Conservation (phyloP, 2,329 filamentous ascomycete species). For the Cyphellophora europaea region DNA sequence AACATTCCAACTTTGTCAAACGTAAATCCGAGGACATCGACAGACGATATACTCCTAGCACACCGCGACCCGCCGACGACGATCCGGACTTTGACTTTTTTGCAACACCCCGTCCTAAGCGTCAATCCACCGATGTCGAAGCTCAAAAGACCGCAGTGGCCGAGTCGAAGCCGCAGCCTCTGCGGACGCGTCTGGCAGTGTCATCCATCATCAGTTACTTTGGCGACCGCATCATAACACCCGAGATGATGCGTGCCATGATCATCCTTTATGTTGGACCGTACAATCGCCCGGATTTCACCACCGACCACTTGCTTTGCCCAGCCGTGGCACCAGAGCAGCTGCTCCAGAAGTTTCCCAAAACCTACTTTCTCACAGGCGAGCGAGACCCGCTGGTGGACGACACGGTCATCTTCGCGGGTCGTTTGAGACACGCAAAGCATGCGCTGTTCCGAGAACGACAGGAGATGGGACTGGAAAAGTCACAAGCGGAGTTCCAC, state of each 20-base stretch:
- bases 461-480: constrained; percentile 47
- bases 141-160: constrained; percentile 26
- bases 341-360: constrained; percentile 78
- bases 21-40: constrained; percentile 68
- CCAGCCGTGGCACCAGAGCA: constrained; percentile 82
- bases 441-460: constrained; percentile 46
- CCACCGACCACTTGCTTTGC: constrained; percentile 80
- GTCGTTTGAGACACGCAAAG: constrained; percentile 73
- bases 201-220: constrained; percentile 98
- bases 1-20: constrained; percentile 59
- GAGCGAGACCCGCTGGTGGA: constrained; percentile 93
- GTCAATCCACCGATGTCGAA: constrained; percentile 21
- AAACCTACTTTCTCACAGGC: constrained; percentile 87
- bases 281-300: constrained; percentile 86
- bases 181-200: constrained; percentile 83
- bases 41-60: constrained; percentile 61
- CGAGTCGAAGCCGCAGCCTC: constrained; percentile 33
- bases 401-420: constrained; percentile 93
- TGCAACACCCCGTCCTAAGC: constrained; percentile 19
- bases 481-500: constrained; percentile 49
- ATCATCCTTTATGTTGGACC: constrained; percentile 96
- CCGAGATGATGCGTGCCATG: constrained; percentile 99
- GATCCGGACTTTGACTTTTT: constrained; percentile 21
- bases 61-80: constrained; percentile 71
- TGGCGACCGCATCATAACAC: constrained; percentile 86